phyloP scores from a whole-genome alignment of 1,139 yeast species.

The Scheffersomyces stambukii region DNA sequence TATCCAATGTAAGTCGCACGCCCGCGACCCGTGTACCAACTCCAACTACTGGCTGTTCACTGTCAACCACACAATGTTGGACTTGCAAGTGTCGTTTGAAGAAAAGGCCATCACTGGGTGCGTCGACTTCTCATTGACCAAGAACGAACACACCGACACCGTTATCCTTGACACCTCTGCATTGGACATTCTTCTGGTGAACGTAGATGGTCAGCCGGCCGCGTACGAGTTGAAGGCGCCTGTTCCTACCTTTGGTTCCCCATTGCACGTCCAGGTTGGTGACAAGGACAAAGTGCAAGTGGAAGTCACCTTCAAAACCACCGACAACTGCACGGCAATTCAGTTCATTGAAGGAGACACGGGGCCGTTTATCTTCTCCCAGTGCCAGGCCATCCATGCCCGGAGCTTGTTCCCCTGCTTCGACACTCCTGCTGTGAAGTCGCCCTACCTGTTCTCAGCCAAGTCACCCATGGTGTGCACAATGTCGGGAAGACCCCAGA shows the following conservation, averaged over 20 bases:
- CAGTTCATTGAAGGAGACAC: conserved; percentile 38
- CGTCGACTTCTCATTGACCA: conserved; percentile 21
- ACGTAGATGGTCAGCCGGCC: conserved; percentile 18
- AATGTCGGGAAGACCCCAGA: conserved; percentile 34
- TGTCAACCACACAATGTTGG: conserved; percentile 31
- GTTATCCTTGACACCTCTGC: conserved; percentile 31
- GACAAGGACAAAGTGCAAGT: conserved; percentile 10
- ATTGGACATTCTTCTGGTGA: conserved; percentile 19
- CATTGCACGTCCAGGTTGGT: conserved; percentile 21
- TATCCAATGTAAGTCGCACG: conserved; percentile 10
- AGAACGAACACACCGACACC: conserved; percentile 6
- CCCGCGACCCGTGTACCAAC: conserved; percentile 63
- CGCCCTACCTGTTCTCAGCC: conserved; percentile 26
- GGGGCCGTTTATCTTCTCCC: conserved; percentile 38
- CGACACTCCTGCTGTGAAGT: conserved; percentile 40
- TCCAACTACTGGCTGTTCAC: conserved; percentile 63
- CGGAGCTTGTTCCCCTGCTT: conserved; percentile 41
- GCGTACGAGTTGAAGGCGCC: conserved; percentile 16
- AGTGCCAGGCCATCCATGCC: conserved; percentile 43
- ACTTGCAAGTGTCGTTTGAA: conserved; percentile 27
- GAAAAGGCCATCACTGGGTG: conserved; percentile 23
- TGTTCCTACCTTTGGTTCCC: conserved; percentile 29
- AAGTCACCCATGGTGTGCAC: conserved; percentile 28
- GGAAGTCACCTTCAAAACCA: conserved; percentile 25
- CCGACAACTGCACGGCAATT: conserved; percentile 35